These are phyloP conservation scores for Solanum acaule DNA, from an alignment of 257 asterid genomes.

Conservation along the genomic window DNA sequence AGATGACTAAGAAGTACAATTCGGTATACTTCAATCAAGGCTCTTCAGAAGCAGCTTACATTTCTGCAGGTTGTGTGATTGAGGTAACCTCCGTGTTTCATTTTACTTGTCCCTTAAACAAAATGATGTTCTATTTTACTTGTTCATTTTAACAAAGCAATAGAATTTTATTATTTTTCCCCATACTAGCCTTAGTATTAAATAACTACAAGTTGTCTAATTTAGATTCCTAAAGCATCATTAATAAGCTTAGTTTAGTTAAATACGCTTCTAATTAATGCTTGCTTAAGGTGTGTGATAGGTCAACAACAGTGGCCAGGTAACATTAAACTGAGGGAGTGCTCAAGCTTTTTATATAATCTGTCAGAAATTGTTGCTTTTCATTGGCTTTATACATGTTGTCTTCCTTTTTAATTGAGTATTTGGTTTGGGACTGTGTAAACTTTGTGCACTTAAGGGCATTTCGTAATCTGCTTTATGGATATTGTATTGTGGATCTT, in stretches of 20 bases:
- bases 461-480: neutral
- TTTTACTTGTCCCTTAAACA: neutral
- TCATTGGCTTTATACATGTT: neutral
- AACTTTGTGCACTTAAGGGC: neutral
- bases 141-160: neutral
- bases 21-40: slow-evolving; percentile 89
- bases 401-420: neutral
- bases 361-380: neutral
- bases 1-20: slow-evolving; percentile 40
- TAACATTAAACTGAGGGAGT: neutral
- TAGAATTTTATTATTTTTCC: neutral
- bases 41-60: slow-evolving; percentile 81
- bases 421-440: neutral
- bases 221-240: neutral
- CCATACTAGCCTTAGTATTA: neutral
- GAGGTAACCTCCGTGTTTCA: slow-evolving; percentile 35
- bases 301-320: neutral
- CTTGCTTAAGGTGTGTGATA: neutral
- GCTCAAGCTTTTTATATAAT: neutral
- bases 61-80: slow-evolving; percentile 89
- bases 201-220: neutral
- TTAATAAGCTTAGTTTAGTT: neutral
- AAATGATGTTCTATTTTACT: neutral
- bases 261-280: neutral
- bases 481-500: neutral